Percentiles rank a stretch among this genome's conserved stretches.
These are phyloP conservation scores for Tulasnella sp. DNA, from an alignment of 768 basidiomycete species.

Conservation along the genomic window DNA sequence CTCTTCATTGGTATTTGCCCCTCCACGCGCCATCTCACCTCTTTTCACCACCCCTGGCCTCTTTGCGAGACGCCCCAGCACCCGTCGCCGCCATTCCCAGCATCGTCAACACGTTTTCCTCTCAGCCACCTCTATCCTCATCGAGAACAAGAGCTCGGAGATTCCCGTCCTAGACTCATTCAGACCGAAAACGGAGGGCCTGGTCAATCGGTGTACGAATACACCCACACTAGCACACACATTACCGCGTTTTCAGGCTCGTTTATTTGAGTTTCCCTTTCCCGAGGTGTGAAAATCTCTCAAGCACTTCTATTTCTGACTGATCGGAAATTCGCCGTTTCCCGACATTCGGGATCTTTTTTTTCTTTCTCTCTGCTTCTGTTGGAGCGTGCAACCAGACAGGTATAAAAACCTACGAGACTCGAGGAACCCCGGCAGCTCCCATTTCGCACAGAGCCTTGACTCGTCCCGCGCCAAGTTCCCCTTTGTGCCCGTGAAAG, in stretches of 20 bases:
- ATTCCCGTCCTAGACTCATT: not conserved
- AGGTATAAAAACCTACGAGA: not conserved
- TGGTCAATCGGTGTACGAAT: not conserved
- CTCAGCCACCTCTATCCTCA: not conserved
- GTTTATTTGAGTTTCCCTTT: not conserved
- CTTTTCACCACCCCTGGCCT: not conserved
- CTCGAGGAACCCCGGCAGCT: not conserved
- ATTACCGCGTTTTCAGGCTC: not conserved
- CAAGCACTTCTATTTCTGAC: not conserved
- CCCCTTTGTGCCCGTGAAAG: conserved; percentile 9
- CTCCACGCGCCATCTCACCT: conserved; percentile 3
- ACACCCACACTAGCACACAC: not conserved
- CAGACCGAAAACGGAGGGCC: not conserved
- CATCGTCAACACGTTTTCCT: not conserved
- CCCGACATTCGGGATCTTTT: not conserved
- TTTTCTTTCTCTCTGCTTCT: not conserved
- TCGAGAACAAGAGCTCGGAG: not conserved
- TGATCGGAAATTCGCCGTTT: not conserved
- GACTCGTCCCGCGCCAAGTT: not conserved
- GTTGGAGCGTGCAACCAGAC: not conserved
- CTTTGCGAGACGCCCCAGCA: not conserved
- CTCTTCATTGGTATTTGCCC: not conserved
- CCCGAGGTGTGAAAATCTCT: not conserved
- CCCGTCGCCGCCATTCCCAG: not conserved
- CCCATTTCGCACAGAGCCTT: not conserved